A percentile compares a stretch with the other conserved stretches of the same genome.
phyloP scores from a whole-genome alignment of 352 stramenopile species.

The Phytopythium oedochilum region DNA sequence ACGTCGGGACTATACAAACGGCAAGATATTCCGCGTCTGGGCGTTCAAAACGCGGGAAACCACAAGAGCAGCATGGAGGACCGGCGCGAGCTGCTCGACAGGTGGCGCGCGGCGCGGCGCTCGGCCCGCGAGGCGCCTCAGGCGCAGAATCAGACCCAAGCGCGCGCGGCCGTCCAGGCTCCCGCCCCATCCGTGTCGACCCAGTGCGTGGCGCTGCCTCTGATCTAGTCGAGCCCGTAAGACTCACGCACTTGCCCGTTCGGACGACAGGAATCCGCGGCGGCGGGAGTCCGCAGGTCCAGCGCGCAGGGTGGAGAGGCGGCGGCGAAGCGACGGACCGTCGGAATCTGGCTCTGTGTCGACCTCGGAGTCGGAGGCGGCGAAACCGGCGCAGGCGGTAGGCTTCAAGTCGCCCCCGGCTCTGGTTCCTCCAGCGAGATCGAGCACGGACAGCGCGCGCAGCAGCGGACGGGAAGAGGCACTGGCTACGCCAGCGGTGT shows the following conservation, averaged over 20 bases:
- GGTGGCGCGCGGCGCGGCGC: constrained; percentile 52
- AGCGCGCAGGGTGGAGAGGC: background rate
- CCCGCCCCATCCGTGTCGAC: background rate
- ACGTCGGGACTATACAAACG: background rate
- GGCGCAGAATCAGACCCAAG: too few species aligned
- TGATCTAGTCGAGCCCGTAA: too few species aligned
- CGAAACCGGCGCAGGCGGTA: too few species aligned
- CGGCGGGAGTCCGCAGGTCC: background rate
- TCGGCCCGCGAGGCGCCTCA: constrained; percentile 6
- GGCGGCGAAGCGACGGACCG: background rate
- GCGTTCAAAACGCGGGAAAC: constrained; percentile 7
- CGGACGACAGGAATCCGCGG: constrained; percentile 1
- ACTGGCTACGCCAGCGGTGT: background rate
- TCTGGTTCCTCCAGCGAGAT: too few species aligned
- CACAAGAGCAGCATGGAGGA: constrained; percentile 55
- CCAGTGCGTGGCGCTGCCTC: background rate
- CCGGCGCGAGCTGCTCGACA: constrained; percentile 53
- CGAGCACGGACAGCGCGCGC: background rate
- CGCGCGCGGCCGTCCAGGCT: background rate
- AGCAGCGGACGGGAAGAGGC: background rate
- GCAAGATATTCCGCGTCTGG: background rate
- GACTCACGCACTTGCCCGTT: background rate
- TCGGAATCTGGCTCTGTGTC: background rate
- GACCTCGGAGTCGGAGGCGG: background rate
- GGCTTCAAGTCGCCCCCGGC: background rate